phyloP scores from a whole-genome alignment of 192 early-diverging fungal genomes.

The Backusella westeae region DNA sequence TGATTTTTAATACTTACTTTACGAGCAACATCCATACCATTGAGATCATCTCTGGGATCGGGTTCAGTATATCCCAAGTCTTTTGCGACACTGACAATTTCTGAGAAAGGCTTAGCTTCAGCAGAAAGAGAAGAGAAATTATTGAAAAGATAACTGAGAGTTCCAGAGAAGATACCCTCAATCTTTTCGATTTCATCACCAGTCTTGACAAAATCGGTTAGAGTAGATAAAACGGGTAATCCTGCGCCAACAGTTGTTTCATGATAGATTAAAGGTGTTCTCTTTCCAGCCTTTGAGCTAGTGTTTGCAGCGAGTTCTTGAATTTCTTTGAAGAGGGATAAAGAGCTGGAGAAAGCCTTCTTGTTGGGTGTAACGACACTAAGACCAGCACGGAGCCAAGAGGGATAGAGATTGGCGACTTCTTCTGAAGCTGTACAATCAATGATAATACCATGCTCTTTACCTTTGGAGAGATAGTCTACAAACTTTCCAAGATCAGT shows the following conservation, averaged over 20 bases:
- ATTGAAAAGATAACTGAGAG: constrained; percentile 98
- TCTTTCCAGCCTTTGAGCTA: constrained; percentile 24
- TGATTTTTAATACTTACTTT: constrained; percentile 60
- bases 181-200: constrained; percentile 91
- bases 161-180: constrained; percentile 98
- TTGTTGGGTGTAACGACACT: constrained; percentile 98
- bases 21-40: constrained; percentile 99
- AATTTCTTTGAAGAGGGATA: constrained; percentile 75
- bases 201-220: constrained; percentile 87
- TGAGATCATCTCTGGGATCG: constrained; percentile 97
- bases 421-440: constrained; percentile 89
- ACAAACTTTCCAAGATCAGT: constrained; percentile 56
- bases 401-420: constrained; percentile 80
- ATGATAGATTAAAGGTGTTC: constrained; percentile 73
- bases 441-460: constrained; percentile 68
- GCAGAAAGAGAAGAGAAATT: constrained; percentile 78
- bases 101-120: constrained; percentile 71
- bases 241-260: constrained; percentile 98
- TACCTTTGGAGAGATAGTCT: constrained; percentile 48
- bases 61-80: constrained; percentile 96
- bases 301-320: constrained; percentile 44
- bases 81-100: constrained; percentile 88
- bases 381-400: constrained; percentile 76
- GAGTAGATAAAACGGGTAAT: constrained; percentile 89
- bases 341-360: constrained; percentile 85